Base-by-base conservation (phyloP, 768 basidiomycete species). In the Leucogyrophana mollusca region DNA sequence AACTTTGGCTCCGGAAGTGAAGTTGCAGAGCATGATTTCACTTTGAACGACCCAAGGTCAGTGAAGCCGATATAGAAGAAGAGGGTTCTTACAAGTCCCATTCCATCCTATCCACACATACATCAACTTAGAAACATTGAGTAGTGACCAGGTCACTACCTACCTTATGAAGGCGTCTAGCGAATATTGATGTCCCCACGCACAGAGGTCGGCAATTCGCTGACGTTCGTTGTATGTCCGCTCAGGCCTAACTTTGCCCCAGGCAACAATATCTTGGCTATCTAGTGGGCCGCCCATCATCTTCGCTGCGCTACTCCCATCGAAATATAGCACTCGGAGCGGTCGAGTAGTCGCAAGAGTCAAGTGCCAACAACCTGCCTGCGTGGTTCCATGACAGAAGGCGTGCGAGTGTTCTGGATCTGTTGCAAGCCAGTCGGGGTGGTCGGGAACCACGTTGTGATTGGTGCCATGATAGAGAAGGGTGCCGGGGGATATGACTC, bases 61-160 rank as follows among this genome's bases (percentile, higher is more conserved):
- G 6, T 9, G 13, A 5, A 18, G 4, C 4, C 11, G 45, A 10
- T 2, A 4, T 1, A 43, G 9, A 22, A 1, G 43, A 16, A 34
- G 13, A 2, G 11, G 22, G 11, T 59, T 35, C 74, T 52, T 49
- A 76, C 74, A 79, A 76, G 50, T 73, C 67, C 66, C 70, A 68
- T 65, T 76, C 73, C 75, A 76, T 76, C 49, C 72, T 75, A 24
- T 8, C n/a, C n/a, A n/a, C n/a, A n/a, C n/a, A n/a, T n/a, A n/a
- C n/a, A n/a, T n/a, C n/a, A n/a, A n/a, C n/a, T n/a, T n/a, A n/a
- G n/a, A n/a, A n/a, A n/a, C n/a, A n/a, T n/a, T n/a, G n/a, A n/a
- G n/a, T n/a, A n/a, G n/a, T n/a, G n/a, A n/a, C n/a, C n/a, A 30
- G 13, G 27, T 30, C 4, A n/a, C 20, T 1, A 23, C n/a, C 18